phyloP scores from a whole-genome alignment of 805 yeast species.

The Metschnikowia peoriensis region DNA sequence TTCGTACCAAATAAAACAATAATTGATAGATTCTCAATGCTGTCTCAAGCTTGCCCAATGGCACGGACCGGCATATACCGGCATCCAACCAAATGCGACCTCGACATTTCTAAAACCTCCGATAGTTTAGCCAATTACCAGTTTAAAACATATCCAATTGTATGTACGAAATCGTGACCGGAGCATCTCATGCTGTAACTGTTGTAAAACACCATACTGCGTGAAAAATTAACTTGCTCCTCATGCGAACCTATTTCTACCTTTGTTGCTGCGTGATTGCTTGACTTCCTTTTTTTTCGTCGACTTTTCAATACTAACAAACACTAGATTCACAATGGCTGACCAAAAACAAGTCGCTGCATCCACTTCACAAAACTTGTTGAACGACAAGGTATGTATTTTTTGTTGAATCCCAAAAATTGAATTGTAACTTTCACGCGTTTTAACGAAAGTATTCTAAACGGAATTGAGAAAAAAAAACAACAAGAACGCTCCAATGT shows the following conservation, averaged over 20 bases:
- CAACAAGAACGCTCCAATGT: neutral
- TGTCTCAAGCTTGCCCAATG: neutral
- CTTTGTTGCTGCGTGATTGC: neutral
- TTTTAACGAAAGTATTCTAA: no score
- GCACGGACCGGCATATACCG: slow-evolving; percentile 6
- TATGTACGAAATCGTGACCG: neutral
- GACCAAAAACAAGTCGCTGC: slow-evolving; percentile 34
- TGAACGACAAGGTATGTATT: slow-evolving; percentile 54
- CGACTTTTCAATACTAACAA: slow-evolving; percentile 12
- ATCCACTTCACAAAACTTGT: slow-evolving; percentile 51
- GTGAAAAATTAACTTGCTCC: no score
- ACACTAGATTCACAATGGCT: slow-evolving; percentile 21
- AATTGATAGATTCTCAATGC: neutral
- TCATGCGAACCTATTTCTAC: no score
- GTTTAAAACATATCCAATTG: slow-evolving; percentile 1
- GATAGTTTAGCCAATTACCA: neutral
- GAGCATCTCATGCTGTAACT: neutral
- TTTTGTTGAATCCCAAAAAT: neutral
- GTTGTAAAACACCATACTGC: no score
- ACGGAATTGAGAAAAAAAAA: no score
- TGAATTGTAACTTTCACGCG: neutral
- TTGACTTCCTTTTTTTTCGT: slow-evolving; percentile 1
- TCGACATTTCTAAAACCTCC: slow-evolving; percentile 7
- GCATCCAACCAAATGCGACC: slow-evolving; percentile 9
- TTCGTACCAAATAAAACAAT: no score